Base-by-base conservation (phyloP, 2,329 filamentous ascomycete genomes). In the Hymenoscyphus infarciens region DNA sequence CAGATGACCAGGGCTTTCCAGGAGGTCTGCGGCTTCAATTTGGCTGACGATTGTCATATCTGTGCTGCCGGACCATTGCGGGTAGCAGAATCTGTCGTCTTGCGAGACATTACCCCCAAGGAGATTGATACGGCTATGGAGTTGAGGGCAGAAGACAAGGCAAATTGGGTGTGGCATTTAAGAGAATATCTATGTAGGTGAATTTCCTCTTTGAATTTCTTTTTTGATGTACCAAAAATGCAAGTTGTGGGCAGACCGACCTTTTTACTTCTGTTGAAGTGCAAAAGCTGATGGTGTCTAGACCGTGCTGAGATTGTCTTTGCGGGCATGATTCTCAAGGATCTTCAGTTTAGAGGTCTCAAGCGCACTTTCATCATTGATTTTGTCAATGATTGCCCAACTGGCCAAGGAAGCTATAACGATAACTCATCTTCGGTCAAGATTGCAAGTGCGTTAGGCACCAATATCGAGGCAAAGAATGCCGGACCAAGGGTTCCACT, bases 1-100 rank as follows among this genome's bases (percentile, higher is more conserved):
- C 82, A 93, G 79, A 85, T 91, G 78, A 87, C 90, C 25, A 87
- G 90, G 66, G 81, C 85, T 5, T 85, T 96, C 60, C 88, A 90
- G 66, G 87, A 90, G 39, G 83, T 85, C 6, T 89, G 89, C 68
- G 85, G 85, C 0, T 83, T 96, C 69, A 88, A 88, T 64, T 79
- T 95, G 3, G 87, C 86, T 16, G 89, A 92, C 57, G 83, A 86
- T 58, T 79, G 96, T 56, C 80, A 82, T 7, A 82, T 93, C 27
- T 78, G 81, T 1, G 80, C 82, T 10, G 80, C 80, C 7, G 77
- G 76, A 1, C 69, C 77, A 1, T 75, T 88, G 11, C 78, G 81
- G 0, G 81, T 83, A 25, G 84, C 87, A 5, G 78, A 82, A 3
- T 78, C 81, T 31, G 79, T 94, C 2, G 76, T 83, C 6, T 74